Evolutionary conservation across 768 basidiomycete species (phyloP), one percentile per base, ranked within the genome.

Genomic region (Leccinellum albellum): DNA sequence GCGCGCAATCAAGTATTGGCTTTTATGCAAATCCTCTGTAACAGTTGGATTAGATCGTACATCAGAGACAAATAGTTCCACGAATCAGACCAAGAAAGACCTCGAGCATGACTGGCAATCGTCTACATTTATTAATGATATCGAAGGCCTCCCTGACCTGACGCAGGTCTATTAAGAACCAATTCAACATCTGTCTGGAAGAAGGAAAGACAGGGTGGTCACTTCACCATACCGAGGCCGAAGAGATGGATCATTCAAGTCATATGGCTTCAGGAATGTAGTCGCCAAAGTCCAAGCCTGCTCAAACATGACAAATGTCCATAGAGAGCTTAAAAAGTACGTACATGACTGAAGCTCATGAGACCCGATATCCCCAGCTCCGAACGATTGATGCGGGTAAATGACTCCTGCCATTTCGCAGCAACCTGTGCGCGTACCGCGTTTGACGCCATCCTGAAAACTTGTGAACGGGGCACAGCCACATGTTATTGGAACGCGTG

Each of bases 391-490:
- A 88, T 74, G 15, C 84, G 79, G n/a, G 76, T 71, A 66, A 88
- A 88, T 2, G 84, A 78, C 20, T 87, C 84, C 58, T 86, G 83
- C 86, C 87, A 88, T 74, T 87, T 86, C 3, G 84, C 74, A 17
- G 82, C 79, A 9, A 88, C 84, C 66, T 88, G 86, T 1, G 80
- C 78, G 47, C 80, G 79, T n/a, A 87, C 73, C 24, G 85, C 85
- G 55, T 81, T 78, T 5, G 84, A 84, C 17, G 82, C 79, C 85
- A 84, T 86, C 44, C 40, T 42, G 28, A 52, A 20, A 24, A 13
- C 13, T n/a, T 13, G 44, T 23, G 21, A 31, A n/a, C 8, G 0
- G 7, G 13, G 28, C 59, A 69, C 62, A 66, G 66, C 69, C 64
- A 70, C 69, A 31, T n/a, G 24, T 13, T 24, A n/a, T 49, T 17